Percentiles rank a stretch among this genome's conserved stretches.
Conservation (phyloP, 2,329 filamentous ascomycete species). For the Ascochyta fabae region DNA sequence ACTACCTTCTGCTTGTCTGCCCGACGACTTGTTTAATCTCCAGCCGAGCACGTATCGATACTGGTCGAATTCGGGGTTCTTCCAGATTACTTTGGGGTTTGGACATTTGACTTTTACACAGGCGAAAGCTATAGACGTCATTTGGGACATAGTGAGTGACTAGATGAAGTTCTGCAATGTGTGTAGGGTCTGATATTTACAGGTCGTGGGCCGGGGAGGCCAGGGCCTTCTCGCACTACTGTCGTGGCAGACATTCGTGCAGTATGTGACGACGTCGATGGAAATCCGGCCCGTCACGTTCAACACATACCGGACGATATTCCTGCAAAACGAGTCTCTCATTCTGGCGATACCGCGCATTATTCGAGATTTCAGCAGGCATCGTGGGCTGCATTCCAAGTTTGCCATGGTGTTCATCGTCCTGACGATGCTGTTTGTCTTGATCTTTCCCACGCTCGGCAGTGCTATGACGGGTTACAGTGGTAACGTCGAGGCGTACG, state of each 20-base stretch:
- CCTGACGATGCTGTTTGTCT: constrained; percentile 19
- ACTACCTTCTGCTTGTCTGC: constrained; percentile 5
- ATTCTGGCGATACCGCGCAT: constrained; percentile 6
- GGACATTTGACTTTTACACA: constrained; percentile 24
- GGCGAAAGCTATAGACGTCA: constrained; percentile 30
- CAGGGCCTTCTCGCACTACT: constrained; percentile 23
- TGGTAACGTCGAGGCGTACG: constrained; percentile 9
- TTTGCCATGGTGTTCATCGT: constrained; percentile 25
- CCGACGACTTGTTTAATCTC: constrained; percentile 16
- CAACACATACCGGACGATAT: constrained; percentile 20
- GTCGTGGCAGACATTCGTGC: constrained; percentile 22
- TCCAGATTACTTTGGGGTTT: constrained; percentile 26
- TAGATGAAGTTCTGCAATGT: too few relatives aligned
- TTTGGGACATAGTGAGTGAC: constrained; percentile 30
- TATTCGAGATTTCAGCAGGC: constrained; percentile 8
- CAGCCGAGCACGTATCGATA: constrained; percentile 11
- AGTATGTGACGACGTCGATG: constrained; percentile 29
- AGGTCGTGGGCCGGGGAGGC: constrained; percentile 27
- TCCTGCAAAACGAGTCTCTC: constrained; percentile 17
- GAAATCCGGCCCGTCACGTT: constrained; percentile 23
- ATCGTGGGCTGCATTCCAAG: constrained; percentile 11
- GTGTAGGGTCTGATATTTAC: not conserved
- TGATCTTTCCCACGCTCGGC: constrained; percentile 21
- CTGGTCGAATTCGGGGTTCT: constrained; percentile 26
- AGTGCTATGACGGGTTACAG: constrained; percentile 29